Conservation (phyloP, 257 asterid species). For the Verbascum thapsus region DNA sequence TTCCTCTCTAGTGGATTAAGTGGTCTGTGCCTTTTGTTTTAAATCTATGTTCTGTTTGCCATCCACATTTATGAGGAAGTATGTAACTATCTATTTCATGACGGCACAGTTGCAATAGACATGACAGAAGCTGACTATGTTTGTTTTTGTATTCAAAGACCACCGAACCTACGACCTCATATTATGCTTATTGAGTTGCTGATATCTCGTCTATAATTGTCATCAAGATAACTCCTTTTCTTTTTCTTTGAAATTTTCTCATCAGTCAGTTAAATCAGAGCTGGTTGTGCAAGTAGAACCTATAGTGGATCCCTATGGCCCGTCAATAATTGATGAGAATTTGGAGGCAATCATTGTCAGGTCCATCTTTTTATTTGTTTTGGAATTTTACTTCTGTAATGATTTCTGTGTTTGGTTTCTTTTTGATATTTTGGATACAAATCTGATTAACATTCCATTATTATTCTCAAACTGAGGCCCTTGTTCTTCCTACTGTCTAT, state of each 20-base stretch:
- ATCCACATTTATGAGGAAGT: conserved; percentile 20
- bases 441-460: not conserved
- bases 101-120: conserved; percentile 6
- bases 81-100: not conserved
- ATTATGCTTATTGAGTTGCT: conserved; percentile 19
- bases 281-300: conserved; percentile 76
- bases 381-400: conserved; percentile 6
- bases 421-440: not conserved
- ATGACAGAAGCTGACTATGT: not conserved
- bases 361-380: conserved; percentile 37
- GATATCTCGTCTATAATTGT: conserved; percentile 21
- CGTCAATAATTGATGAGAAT: conserved; percentile 70
- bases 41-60: conserved; percentile 6
- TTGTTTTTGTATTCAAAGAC: conserved; percentile 13
- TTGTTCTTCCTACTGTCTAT: not conserved
- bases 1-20: conserved; percentile 11
- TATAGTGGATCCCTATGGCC: conserved; percentile 87
- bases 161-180: not conserved
- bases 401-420: not conserved
- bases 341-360: conserved; percentile 96
- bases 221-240: conserved; percentile 30
- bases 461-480: not conserved
- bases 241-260: conserved; percentile 24
- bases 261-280: conserved; percentile 77
- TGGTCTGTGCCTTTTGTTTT: conserved; percentile 15